phyloP scores from a whole-genome alignment of 176 grass and related monocot species.

The Eragrostis curvula region DNA sequence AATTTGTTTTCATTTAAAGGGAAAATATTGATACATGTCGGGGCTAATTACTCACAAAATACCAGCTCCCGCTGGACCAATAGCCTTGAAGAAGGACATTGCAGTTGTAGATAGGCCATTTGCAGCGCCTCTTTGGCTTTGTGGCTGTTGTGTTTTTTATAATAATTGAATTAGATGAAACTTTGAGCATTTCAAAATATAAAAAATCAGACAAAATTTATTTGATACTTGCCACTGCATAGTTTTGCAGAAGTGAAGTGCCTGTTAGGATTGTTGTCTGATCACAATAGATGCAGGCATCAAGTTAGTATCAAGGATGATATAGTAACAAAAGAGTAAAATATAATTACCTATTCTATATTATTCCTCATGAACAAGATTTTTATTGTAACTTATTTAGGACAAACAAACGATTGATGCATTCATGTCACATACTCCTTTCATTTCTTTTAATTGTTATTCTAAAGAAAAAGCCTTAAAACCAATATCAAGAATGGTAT shows the following conservation, averaged over 20 bases:
- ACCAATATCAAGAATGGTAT: too few species aligned
- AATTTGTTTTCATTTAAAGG: not conserved
- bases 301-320: not conserved
- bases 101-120: slow-evolving; percentile 58
- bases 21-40: not conserved
- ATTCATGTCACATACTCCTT: not conserved
- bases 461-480: too few species aligned
- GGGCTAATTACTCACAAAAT: slow-evolving; percentile 50
- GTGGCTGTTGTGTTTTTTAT: slow-evolving; percentile 48
- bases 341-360: not conserved
- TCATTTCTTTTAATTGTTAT: too few species aligned
- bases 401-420: not conserved
- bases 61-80: slow-evolving; percentile 61
- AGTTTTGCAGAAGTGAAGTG: slow-evolving; percentile 73
- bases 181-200: not conserved
- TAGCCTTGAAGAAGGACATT: slow-evolving; percentile 73
- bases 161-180: not conserved
- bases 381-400: too few species aligned
- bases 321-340: not conserved
- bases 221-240: slow-evolving; percentile 67
- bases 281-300: slow-evolving; percentile 31
- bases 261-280: slow-evolving; percentile 68
- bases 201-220: not conserved
- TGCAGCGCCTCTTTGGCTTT: slow-evolving; percentile 69
- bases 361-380: not conserved